Evolutionary conservation across 257 asterid genomes (phyloP).

Genomic region (Nicotiana tabacum): DNA sequence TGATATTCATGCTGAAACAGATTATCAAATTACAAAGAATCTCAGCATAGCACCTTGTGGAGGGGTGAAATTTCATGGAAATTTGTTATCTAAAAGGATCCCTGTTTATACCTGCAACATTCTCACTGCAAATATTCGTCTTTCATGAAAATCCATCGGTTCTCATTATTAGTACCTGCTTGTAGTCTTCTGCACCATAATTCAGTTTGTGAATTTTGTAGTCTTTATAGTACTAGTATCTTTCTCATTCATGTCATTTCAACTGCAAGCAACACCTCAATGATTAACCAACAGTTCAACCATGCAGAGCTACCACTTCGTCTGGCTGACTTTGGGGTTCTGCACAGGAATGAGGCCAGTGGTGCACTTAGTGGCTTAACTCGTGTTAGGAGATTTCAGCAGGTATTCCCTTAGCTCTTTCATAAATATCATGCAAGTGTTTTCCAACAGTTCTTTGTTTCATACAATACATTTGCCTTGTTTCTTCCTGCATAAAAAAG

Average conservation of each 20-base stretch:
- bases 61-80: neutral
- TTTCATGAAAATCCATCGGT: neutral
- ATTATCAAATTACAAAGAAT: neutral
- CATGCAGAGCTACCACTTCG: slow-evolving; percentile 92
- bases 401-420: slow-evolving; percentile 40
- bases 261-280: neutral
- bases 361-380: slow-evolving; percentile 98
- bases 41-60: neutral
- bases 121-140: neutral
- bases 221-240: too few relatives aligned
- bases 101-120: neutral
- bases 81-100: neutral
- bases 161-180: neutral
- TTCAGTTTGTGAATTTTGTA: too few relatives aligned
- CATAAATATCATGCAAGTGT: neutral
- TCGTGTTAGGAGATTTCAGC: slow-evolving; percentile 98
- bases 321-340: slow-evolving; percentile 93
- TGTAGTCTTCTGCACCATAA: neutral
- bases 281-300: slow-evolving; percentile 9
- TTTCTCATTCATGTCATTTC: neutral
- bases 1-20: neutral
- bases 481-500: too few relatives aligned
- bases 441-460: neutral
- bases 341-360: slow-evolving; percentile 97
- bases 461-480: neutral